A percentile compares a stretch with the other conserved stretches of the same genome.
These are phyloP conservation scores for Mucor racemosus DNA, from an alignment of 371 early-diverging fungal species.

Conservation along the genomic window DNA sequence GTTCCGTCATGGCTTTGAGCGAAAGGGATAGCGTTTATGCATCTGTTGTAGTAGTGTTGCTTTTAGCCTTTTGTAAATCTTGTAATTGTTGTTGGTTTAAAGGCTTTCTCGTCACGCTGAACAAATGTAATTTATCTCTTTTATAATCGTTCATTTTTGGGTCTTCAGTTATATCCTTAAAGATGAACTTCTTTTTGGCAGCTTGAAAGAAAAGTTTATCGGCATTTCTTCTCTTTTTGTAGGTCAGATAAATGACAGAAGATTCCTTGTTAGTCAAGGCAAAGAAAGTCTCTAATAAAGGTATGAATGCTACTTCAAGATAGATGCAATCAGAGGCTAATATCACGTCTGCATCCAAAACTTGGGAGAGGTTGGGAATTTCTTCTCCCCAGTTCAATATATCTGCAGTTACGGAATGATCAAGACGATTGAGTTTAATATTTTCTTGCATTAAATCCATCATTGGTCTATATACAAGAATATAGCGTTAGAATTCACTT, in stretches of 20 bases:
- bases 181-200: conserved; percentile 44
- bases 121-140: conserved; percentile 31
- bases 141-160: conserved; percentile 33
- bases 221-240: conserved; percentile 52
- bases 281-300: conserved; percentile 45
- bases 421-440: conserved; percentile 33
- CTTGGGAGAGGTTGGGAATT: conserved; percentile 14
- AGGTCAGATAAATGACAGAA: conserved; percentile 44
- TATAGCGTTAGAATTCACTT: background rate
- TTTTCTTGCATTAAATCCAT: conserved; percentile 49
- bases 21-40: too few relatives aligned
- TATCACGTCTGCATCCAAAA: conserved; percentile 38
- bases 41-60: background rate
- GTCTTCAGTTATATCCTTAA: conserved; percentile 42
- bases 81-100: background rate
- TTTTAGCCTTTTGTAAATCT: background rate
- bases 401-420: conserved; percentile 21
- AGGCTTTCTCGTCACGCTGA: conserved; percentile 38
- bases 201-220: conserved; percentile 54
- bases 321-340: conserved; percentile 59
- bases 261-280: conserved; percentile 30
- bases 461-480: conserved; percentile 36
- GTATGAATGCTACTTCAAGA: conserved; percentile 50
- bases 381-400: conserved; percentile 51
- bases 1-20: too few relatives aligned